Percentiles rank a stretch among this genome's conserved stretches.
These are phyloP conservation scores for Yarrowia sp. DNA, from an alignment of 805 yeast genomes.

Conservation along the genomic window DNA sequence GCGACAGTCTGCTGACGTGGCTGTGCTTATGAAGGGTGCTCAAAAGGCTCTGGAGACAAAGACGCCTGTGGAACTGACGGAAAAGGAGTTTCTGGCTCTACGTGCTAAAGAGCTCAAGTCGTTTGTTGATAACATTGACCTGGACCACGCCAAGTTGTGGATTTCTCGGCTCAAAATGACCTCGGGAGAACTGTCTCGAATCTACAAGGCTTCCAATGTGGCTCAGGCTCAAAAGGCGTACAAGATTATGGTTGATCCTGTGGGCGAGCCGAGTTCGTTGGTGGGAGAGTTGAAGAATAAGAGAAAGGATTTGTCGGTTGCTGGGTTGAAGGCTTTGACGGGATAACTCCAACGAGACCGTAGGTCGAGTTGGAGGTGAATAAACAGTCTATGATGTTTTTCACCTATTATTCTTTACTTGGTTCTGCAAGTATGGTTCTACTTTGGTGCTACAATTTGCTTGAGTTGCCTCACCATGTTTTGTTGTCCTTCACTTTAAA, in stretches of 20 bases:
- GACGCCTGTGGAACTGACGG: background rate
- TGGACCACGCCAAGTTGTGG: background rate
- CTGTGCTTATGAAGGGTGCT: background rate
- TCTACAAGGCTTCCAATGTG: background rate
- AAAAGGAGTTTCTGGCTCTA: background rate
- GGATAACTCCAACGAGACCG: background rate
- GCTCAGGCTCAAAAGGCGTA: constrained; percentile 16
- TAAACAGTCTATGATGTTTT: too few relatives aligned
- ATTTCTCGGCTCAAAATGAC: background rate
- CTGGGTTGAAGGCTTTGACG: background rate
- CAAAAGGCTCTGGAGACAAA: background rate
- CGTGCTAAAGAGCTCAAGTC: background rate
- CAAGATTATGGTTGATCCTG: constrained; percentile 4
- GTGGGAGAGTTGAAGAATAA: constrained; percentile 1
- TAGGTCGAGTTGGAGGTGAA: too few relatives aligned
- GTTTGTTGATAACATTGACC: background rate
- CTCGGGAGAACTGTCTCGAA: background rate
- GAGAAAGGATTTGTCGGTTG: background rate
- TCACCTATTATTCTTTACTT: too few relatives aligned
- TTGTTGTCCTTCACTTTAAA: too few relatives aligned
- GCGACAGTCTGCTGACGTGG: constrained; percentile 1
- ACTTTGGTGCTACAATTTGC: too few relatives aligned
- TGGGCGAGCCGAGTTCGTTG: background rate
- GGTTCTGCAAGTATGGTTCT: too few relatives aligned
- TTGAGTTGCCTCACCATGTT: too few relatives aligned